Conservation (phyloP, 345 rosid genomes). For the Citrus maxima region DNA sequence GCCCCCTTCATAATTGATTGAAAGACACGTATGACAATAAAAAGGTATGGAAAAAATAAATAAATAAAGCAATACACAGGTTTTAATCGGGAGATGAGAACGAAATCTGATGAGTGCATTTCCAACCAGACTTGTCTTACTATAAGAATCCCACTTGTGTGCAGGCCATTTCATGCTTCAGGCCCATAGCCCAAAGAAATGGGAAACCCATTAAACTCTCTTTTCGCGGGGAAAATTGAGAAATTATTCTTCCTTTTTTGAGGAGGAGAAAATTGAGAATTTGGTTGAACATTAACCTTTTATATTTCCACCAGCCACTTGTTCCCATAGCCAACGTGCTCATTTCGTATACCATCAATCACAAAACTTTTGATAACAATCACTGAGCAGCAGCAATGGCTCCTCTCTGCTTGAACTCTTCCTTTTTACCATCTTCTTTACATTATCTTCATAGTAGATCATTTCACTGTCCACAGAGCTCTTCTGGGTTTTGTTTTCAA, state of each 20-base stretch:
- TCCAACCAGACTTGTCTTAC: too few species aligned
- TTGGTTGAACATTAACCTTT: constrained; percentile 3
- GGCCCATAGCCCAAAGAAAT: neutral
- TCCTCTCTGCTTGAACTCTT: constrained; percentile 32
- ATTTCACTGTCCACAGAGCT: constrained; percentile 1
- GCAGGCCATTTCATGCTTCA: neutral
- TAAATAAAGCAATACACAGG: too few species aligned
- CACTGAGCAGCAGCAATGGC: constrained; percentile 25
- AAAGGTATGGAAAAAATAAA: too few species aligned
- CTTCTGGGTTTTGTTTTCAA: constrained; percentile 18
- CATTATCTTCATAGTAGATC: constrained; percentile 8
- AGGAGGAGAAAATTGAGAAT: neutral
- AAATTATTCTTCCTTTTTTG: too few species aligned
- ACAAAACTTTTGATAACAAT: neutral
- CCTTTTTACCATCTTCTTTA: constrained; percentile 14
- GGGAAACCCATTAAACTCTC: neutral
- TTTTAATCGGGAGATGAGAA: too few species aligned
- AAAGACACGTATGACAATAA: too few species aligned
- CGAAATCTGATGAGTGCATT: too few species aligned
- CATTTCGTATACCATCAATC: neutral
- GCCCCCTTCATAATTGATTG: too few species aligned
- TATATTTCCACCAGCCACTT: too few species aligned
- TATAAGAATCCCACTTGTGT: neutral
- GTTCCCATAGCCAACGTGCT: too few species aligned
- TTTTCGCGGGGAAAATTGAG: neutral